phyloP scores from a whole-genome alignment of 768 basidiomycete species.

The Psilocybe subaeruginosa region DNA sequence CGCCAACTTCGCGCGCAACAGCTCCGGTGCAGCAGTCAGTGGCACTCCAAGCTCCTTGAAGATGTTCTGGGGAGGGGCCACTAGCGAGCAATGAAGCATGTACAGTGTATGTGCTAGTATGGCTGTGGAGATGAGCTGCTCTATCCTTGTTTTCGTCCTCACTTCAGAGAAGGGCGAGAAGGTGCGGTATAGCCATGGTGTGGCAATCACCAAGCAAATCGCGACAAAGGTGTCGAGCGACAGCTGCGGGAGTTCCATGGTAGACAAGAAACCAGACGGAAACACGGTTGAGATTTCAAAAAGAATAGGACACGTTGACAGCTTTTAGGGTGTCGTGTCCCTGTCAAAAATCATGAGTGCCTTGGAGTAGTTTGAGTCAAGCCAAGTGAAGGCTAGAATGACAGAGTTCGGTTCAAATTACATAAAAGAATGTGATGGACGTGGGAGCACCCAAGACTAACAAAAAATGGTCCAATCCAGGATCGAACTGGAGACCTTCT shows the following conservation, averaged over 20 bases:
- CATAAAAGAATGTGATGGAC: background rate
- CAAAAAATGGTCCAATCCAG: slow-evolving; percentile 47
- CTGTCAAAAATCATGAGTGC: slow-evolving; percentile 4
- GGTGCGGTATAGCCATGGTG: slow-evolving; percentile 27
- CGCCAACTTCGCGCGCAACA: slow-evolving; percentile 49
- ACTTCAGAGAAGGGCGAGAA: slow-evolving; percentile 20
- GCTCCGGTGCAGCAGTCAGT: slow-evolving; percentile 54
- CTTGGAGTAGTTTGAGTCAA: background rate
- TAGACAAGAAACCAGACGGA: background rate
- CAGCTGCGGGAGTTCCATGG: slow-evolving; percentile 23
- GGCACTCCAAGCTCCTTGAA: slow-evolving; percentile 60
- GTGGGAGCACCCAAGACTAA: background rate
- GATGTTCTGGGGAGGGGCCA: slow-evolving; percentile 61
- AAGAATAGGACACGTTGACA: slow-evolving; percentile 17
- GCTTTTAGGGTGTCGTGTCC: background rate
- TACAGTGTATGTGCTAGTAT: slow-evolving; percentile 55
- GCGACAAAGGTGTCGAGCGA: slow-evolving; percentile 25
- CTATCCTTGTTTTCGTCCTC: slow-evolving; percentile 5
- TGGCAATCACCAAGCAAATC: slow-evolving; percentile 24
- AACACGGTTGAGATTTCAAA: background rate
- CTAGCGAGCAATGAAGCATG: slow-evolving; percentile 46
- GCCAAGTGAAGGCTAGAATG: background rate
- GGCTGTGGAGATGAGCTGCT: slow-evolving; percentile 32
- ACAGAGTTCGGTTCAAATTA: background rate
- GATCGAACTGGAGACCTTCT: slow-evolving; percentile 50